phyloP scores from a whole-genome alignment of 306 rosid species.

The Fagus sylvatica region DNA sequence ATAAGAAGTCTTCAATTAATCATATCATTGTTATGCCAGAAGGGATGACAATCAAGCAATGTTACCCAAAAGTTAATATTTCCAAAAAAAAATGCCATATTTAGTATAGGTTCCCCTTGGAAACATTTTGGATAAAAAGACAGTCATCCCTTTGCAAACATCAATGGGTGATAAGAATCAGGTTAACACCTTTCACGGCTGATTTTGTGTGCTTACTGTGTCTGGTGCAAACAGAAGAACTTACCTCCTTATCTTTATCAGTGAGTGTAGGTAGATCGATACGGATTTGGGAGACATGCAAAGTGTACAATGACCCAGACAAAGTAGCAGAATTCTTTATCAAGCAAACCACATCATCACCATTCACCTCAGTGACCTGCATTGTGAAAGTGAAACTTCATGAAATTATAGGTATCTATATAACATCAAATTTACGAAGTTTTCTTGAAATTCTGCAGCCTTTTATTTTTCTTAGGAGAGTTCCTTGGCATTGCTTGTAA shows the following conservation, averaged over 20 bases:
- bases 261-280: slow-evolving; percentile 57
- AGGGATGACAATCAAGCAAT: slow-evolving; percentile 8
- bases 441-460: not conserved
- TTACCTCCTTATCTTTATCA: slow-evolving; percentile 53
- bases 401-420: not conserved
- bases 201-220: not conserved
- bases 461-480: not conserved
- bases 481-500: not conserved
- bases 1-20: not conserved
- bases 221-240: not conserved
- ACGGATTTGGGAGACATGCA: slow-evolving; percentile 51
- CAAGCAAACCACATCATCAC: slow-evolving; percentile 49
- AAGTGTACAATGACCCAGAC: slow-evolving; percentile 50
- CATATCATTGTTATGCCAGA: not conserved
- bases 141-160: not conserved
- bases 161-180: not conserved
- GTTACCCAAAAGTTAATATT: not conserved
- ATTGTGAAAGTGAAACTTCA: not conserved
- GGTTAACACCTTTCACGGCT: not conserved
- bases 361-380: slow-evolving; percentile 52
- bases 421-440: not conserved
- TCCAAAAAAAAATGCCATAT: not conserved
- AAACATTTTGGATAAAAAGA: not conserved
- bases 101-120: not conserved
- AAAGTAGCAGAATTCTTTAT: slow-evolving; percentile 52